Evolutionary conservation across 768 basidiomycete species (phyloP), one percentile per base, ranked within the genome.

Genomic region (Hericium alpestre): DNA sequence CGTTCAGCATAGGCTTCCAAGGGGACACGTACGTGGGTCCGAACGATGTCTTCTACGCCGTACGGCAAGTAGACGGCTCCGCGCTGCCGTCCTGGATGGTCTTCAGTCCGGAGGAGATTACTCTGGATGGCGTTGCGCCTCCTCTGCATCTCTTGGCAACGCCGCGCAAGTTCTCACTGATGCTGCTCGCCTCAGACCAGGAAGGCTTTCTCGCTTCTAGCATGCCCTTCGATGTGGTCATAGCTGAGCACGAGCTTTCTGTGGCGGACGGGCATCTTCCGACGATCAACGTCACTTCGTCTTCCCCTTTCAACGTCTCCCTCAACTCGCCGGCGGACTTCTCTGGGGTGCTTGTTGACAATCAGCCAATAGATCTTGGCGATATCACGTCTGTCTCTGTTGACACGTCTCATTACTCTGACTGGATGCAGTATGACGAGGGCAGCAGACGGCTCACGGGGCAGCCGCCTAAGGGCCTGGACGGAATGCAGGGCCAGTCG

Each of bases 1-100:
- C 89, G 0, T 97, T 95, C 72, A 91, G 90, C 64, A 79, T 97
- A 57, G 94, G 93, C 13, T 81, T 96, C 63, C 71, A 83, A 53
- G 74, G 79, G 58, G 72, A 78, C 38, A 93, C 88, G 2, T 86
- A 83, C 68, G 58, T 66, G 2, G 72, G 78, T 32, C 57, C 69
- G 49, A 70, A 77, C 38, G 71, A 71, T 25, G 63, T 89, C 40
- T 86, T 66, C 65, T 93, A 93, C 65, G 74, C 76, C 10, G 83
- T 84, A 25, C 74, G 79, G 38, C 79, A 79, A 64, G 72, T 75
- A 1, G 81, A 90, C 61, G 85, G 89, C n/a, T 80, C 82, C 1
- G 73, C 76, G 5, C 73, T 92, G 27, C 93, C 93, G 0, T 60
- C 70, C 9, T 96, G 91, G 87, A 74, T 95, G 67, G 58, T 56